Evolutionary conservation across 2,329 filamentous ascomycete genomes (phyloP).

Genomic region (Clarireedia hainanense): DNA sequence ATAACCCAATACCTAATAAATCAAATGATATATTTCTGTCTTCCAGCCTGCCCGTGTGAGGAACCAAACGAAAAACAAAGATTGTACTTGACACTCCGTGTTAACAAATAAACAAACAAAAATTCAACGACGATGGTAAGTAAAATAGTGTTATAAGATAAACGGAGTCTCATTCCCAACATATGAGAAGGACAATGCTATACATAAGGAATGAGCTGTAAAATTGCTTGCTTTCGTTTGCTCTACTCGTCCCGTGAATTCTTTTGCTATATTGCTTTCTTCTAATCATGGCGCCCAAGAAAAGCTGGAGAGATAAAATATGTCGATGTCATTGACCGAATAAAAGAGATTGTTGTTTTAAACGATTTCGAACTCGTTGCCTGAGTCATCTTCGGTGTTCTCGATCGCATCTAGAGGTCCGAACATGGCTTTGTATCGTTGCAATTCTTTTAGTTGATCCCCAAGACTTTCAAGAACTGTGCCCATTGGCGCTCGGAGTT

Average conservation of each 20-base stretch:
- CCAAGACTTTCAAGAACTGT: slow-evolving; percentile 58
- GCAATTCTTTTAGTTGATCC: slow-evolving; percentile 54
- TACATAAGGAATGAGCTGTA: neutral
- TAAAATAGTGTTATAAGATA: neutral
- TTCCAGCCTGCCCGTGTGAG: too few species aligned
- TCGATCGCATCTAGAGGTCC: slow-evolving; percentile 8
- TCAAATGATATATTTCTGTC: too few species aligned
- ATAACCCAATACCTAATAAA: too few species aligned
- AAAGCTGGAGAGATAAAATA: too few species aligned
- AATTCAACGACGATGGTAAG: neutral
- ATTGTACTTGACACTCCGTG: too few species aligned
- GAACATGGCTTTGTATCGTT: slow-evolving; percentile 43
- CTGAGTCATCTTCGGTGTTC: neutral
- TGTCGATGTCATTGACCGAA: too few species aligned
- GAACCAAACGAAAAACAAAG: too few species aligned
- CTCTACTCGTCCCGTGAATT: too few species aligned
- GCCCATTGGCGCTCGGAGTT: slow-evolving; percentile 71
- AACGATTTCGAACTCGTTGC: slow-evolving; percentile 1
- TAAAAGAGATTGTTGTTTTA: neutral
- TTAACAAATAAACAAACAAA: too few species aligned
- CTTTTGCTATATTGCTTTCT: too few species aligned
- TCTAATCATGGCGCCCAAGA: too few species aligned
- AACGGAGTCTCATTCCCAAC: too few species aligned
- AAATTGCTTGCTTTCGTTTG: neutral
- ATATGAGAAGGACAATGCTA: neutral